Conservation (phyloP, 768 basidiomycete genomes). For the Amanita rimosa region DNA sequence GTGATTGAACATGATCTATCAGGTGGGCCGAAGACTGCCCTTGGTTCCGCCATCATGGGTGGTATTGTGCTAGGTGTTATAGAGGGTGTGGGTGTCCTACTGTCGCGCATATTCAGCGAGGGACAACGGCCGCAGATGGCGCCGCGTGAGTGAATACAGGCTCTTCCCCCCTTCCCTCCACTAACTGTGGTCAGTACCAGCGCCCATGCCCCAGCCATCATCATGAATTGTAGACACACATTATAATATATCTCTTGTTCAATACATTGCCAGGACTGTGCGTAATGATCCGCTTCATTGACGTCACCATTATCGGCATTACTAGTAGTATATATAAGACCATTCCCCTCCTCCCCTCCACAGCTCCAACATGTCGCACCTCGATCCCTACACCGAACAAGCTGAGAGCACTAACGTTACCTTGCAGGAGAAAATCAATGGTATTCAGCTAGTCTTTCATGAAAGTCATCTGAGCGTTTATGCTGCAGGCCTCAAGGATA, state of each 20-base stretch:
- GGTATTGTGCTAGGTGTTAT: constrained; percentile 93
- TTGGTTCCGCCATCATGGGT: constrained; percentile 91
- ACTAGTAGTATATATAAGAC: constrained; percentile 15
- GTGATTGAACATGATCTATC: constrained; percentile 1
- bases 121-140: constrained; percentile 71
- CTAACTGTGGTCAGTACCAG: constrained; percentile 32
- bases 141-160: constrained; percentile 49
- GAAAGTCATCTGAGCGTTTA: neutral
- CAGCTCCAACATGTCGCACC: constrained; percentile 16
- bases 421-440: constrained; percentile 56
- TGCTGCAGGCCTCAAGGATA: constrained; percentile 46
- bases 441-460: constrained; percentile 18
- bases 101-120: constrained; percentile 83
- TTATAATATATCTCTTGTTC: constrained; percentile 22
- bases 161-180: constrained; percentile 2
- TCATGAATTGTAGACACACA: constrained; percentile 37
- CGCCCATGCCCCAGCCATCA: constrained; percentile 38
- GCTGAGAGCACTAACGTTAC: constrained; percentile 48
- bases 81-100: constrained; percentile 89
- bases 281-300: constrained; percentile 3
- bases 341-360: neutral
- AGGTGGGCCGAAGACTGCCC: constrained; percentile 90
- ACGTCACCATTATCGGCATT: constrained; percentile 13
- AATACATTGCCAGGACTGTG: constrained; percentile 7
- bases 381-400: constrained; percentile 67